Base-by-base conservation (phyloP, 768 basidiomycete genomes). In the Mycena crocata region DNA sequence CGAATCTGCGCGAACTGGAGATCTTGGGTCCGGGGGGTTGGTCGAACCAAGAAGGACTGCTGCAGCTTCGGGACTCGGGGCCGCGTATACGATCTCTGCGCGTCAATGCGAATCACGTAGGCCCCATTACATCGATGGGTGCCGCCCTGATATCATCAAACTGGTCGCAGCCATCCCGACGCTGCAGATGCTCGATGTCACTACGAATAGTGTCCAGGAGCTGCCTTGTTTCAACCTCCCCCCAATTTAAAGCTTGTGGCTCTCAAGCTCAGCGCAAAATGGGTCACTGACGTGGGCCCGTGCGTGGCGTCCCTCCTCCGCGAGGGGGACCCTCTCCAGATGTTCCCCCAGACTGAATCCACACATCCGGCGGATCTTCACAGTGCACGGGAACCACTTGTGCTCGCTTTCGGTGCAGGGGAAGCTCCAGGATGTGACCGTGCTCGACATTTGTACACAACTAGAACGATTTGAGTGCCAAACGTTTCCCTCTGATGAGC, bases 1-100 rank as follows among this genome's bases (percentile, higher is more conserved):
- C 44, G 39, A 61, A 61, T 10, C 49, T 61, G 37, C 48, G 21
- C 35, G 59, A 61, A 14, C 39, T 61, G 28, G 24, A 42, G 26
- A 31, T 60, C 5, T 17, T 32, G 14, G 49, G 37, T 3, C 2
- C 13, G 5, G 23, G 21, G 21, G 39, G 39, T 35, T 28, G 21
- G 14, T 61, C 51, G 21, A 61, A 19, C n/a, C 37, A 61, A 2
- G 39, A 3, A 9, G 37, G 44, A 39, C 30, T 51, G 6, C 5
- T 23, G 26, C 59, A 34, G 14, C 50, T 61, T 19, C 49, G 28
- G 17, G 5, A 17, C 12, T 42, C 13, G 10, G 28, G 39, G 5
- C 48, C 28, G 14, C 21, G n/a, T 13, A 42, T 61, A 15, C 59
- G 50, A 14, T 61, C 49, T 2, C 14, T 61, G 34, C 49, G 49